These are phyloP conservation scores for Arthroderma uncinatum DNA, from an alignment of 2,329 filamentous ascomycete species.

Conservation along the genomic window DNA sequence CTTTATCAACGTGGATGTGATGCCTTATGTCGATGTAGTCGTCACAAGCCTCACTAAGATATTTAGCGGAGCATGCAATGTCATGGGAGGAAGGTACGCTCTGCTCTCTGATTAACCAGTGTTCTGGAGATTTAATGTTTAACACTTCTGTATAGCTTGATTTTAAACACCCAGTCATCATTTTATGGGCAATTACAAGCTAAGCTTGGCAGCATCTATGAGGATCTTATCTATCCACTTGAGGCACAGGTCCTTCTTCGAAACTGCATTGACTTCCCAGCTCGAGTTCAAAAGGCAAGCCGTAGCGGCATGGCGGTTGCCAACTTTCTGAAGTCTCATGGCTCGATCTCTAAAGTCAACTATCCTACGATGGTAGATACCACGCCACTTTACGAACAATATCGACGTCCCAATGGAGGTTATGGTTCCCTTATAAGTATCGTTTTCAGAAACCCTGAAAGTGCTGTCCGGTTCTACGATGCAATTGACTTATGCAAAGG, in stretches of 20 bases:
- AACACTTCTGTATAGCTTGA: slow-evolving; percentile 11
- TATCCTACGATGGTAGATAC: slow-evolving; percentile 18
- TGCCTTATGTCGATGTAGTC: slow-evolving; percentile 40
- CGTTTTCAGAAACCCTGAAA: slow-evolving; percentile 15
- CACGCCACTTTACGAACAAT: slow-evolving; percentile 15
- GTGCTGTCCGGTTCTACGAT: slow-evolving; percentile 23
- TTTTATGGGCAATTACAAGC: slow-evolving; percentile 32
- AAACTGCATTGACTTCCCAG: slow-evolving; percentile 19
- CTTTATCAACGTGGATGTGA: slow-evolving; percentile 36
- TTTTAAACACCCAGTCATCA: not conserved
- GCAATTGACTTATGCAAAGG: slow-evolving; percentile 24
- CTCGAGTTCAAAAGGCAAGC: slow-evolving; percentile 17
- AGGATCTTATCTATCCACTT: slow-evolving; percentile 17
- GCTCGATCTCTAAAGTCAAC: slow-evolving; percentile 16
- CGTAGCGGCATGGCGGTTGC: slow-evolving; percentile 17
- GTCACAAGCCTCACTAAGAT: slow-evolving; percentile 48
- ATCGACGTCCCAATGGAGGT: slow-evolving; percentile 16
- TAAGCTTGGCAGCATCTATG: slow-evolving; percentile 13
- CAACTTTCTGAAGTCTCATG: slow-evolving; percentile 15
- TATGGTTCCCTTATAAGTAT: slow-evolving; percentile 21
- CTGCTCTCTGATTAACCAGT: slow-evolving; percentile 16
- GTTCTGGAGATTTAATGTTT: slow-evolving; percentile 11
- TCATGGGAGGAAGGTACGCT: slow-evolving; percentile 37
- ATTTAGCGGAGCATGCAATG: slow-evolving; percentile 48
- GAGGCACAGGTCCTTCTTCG: slow-evolving; percentile 18